Conservation (phyloP, 164 flowering plant species). For the Vitis cinerea region DNA sequence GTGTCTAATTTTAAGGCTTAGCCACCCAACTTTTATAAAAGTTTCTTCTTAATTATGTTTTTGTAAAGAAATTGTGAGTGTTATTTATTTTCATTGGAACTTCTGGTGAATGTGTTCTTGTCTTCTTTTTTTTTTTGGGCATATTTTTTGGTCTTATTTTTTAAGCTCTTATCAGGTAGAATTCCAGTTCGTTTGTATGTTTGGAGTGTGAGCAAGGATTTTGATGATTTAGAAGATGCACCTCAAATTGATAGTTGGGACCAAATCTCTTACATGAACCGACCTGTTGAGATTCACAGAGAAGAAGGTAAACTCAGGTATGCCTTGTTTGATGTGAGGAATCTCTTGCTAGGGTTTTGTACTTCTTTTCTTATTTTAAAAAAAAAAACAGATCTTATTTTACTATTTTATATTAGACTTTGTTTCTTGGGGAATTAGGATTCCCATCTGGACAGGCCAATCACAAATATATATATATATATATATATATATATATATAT, state of each 20-base stretch:
- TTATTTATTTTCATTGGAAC: background rate
- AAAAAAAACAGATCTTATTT: too few species aligned
- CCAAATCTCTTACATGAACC: conserved; percentile 68
- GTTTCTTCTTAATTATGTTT: background rate
- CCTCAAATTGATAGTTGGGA: conserved; percentile 80
- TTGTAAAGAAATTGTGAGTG: background rate
- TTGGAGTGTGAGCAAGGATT: conserved; percentile 47
- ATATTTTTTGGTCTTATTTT: conserved; percentile 8
- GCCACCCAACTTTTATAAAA: background rate
- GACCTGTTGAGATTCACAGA: conserved; percentile 66
- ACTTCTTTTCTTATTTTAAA: too few species aligned
- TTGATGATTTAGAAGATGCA: conserved; percentile 68
- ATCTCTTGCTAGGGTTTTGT: background rate
- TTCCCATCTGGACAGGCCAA: too few species aligned
- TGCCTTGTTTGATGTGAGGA: conserved; percentile 4
- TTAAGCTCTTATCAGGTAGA: conserved; percentile 57
- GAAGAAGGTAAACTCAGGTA: conserved; percentile 50
- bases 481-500: too few species aligned
- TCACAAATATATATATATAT: too few species aligned
- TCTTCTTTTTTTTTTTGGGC: conserved; percentile 1
- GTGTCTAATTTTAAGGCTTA: background rate
- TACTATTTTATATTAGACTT: too few species aligned
- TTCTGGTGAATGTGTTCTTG: background rate
- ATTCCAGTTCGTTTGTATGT: conserved; percentile 88
- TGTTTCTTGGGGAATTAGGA: too few species aligned